A percentile compares a stretch with the other conserved stretches of the same genome.
These are phyloP conservation scores for Globisporangium cystogenes DNA, from an alignment of 352 stramenopile genomes.

Conservation along the genomic window DNA sequence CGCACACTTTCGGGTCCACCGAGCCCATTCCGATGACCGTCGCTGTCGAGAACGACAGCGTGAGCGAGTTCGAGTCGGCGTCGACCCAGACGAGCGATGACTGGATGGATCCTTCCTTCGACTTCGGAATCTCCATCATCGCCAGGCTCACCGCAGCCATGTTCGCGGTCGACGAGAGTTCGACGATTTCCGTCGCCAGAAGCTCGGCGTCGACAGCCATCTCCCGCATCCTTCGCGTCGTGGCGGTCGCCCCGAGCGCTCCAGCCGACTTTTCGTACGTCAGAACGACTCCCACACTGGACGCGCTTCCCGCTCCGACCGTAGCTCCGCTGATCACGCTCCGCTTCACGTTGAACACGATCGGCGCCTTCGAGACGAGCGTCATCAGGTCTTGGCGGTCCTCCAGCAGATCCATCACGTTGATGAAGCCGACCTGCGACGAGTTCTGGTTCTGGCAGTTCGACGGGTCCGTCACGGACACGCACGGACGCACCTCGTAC, in stretches of 20 bases:
- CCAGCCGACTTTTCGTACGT: constrained; percentile 49
- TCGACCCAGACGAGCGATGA: constrained; percentile 78
- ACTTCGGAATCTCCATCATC: constrained; percentile 45
- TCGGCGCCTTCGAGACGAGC: constrained; percentile 33
- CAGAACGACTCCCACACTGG: constrained; percentile 38
- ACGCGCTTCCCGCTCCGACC: constrained; percentile 19
- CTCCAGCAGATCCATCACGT: constrained; percentile 56
- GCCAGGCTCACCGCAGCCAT: constrained; percentile 50
- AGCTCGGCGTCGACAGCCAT: constrained; percentile 28
- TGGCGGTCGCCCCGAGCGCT: constrained; percentile 23
- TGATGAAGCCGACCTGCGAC: constrained; percentile 55
- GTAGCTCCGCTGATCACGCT: constrained; percentile 58
- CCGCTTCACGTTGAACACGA: constrained; percentile 47
- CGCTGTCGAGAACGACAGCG: constrained; percentile 74
- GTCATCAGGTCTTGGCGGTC: constrained; percentile 45
- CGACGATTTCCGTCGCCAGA: constrained; percentile 10
- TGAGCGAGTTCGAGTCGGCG: constrained; percentile 49
- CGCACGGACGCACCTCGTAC: constrained; percentile 39
- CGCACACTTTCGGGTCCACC: constrained; percentile 59
- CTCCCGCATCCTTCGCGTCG: constrained; percentile 35
- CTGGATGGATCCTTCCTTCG: constrained; percentile 38
- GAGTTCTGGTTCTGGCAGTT: constrained; percentile 36
- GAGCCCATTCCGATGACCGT: constrained; percentile 61
- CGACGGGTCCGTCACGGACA: constrained; percentile 31
- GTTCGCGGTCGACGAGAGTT: constrained; percentile 14